Evolutionary conservation across 768 basidiomycete genomes (phyloP), one percentile per base, ranked within the genome.

Genomic region (Trametes coccinea): DNA sequence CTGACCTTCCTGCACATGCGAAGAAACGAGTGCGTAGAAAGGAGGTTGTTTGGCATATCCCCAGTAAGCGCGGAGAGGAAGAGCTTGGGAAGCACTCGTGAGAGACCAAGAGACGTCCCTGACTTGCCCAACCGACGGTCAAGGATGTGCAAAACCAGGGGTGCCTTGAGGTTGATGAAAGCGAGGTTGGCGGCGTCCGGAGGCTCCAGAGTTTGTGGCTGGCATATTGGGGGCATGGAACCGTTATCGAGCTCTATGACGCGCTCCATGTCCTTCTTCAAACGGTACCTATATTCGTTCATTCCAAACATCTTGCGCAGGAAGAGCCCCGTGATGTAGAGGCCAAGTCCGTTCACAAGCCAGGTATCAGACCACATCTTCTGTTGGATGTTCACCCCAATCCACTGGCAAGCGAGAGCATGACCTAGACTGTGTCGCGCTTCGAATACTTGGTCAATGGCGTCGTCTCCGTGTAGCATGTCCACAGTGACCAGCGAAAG

Each of bases 251-350:
- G 84, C 63, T 90, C 88, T 22, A 94, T 80, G 53, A 96, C 90
- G 17, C 94, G 89, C 66, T 93, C 88, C 86, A 98, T 96, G 71
- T 99, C 97, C 73, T 94, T 94, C 79, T 95, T 95, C 69, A 99
- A 75, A 58, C 93, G 83, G 74, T 93, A 98, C 5, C 97, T 85
- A 70, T 96, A 98, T 72, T 99, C 97, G 78, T 98, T 99, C 74
- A 90, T 97, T 41, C 97, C 97, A 59, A 98, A 80, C 13, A 95
- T 78, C 74, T 90, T 91, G 60, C 88, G 85, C 68, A 95, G 77
- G 77, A 92, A 98, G 44, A 95, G 81, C 9, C 90, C 89, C 5
- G 92, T 90, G 70, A 98, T 90, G 71, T 98, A 95, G 14, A 95
- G 80, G 8, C 93, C 89, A 48, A 99, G 78, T 1, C 95, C 97